phyloP scores from a whole-genome alignment of 805 yeast species.

The Metschnikowia picachoensis region DNA sequence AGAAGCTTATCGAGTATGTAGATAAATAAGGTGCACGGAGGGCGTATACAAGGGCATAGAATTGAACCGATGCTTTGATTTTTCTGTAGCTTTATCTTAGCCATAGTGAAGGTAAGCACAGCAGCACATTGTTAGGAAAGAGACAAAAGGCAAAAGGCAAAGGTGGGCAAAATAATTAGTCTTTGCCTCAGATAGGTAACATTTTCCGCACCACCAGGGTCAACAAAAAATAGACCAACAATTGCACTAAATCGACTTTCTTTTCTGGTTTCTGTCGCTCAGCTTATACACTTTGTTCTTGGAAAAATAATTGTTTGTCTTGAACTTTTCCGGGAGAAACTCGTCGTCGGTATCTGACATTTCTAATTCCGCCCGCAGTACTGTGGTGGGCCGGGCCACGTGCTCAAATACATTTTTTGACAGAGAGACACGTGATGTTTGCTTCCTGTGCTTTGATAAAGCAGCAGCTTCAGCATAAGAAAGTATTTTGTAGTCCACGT shows the following conservation, averaged over 20 bases:
- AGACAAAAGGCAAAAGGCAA: too few relatives aligned
- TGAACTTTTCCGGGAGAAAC: slow-evolving; percentile 14
- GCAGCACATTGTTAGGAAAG: too few relatives aligned
- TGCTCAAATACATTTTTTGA: background rate
- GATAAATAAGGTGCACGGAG: background rate
- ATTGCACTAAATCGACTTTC: background rate
- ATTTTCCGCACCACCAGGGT: background rate
- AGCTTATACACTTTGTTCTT: slow-evolving; percentile 19
- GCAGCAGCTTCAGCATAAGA: slow-evolving; percentile 45
- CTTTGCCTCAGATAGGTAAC: background rate
- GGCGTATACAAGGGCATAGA: background rate
- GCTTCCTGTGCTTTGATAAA: slow-evolving; percentile 23
- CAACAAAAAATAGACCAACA: background rate
- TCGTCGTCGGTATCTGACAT: slow-evolving; percentile 7
- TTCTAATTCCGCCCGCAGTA: slow-evolving; percentile 3
- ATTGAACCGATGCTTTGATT: background rate
- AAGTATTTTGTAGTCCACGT: slow-evolving; percentile 32
- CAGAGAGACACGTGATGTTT: slow-evolving; percentile 13
- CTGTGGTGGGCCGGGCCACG: background rate
- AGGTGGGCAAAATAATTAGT: background rate
- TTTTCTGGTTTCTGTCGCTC: slow-evolving; percentile 14
- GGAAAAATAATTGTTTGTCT: slow-evolving; percentile 20
- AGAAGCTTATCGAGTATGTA: background rate
- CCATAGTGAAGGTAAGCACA: too few relatives aligned
- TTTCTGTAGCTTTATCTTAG: too few relatives aligned